phyloP scores from a whole-genome alignment of 306 rosid species.

The Vigna hirtella region DNA sequence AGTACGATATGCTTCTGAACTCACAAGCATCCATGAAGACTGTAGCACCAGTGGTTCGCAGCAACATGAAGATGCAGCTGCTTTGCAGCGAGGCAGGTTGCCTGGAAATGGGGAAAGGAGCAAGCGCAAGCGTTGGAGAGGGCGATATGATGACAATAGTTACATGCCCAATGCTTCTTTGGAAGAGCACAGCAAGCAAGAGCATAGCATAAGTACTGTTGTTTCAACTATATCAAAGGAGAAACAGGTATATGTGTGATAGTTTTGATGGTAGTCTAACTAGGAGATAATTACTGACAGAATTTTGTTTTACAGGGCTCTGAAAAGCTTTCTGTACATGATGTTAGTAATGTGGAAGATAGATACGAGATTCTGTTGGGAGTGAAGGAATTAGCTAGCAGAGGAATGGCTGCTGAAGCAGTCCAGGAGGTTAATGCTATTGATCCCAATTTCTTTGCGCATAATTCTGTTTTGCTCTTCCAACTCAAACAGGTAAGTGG shows the following conservation, averaged over 20 bases:
- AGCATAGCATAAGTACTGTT: constrained; percentile 53
- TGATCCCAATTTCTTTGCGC: constrained; percentile 79
- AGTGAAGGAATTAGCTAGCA: constrained; percentile 88
- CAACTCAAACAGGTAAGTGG: constrained; percentile 89
- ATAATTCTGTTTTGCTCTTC: constrained; percentile 81
- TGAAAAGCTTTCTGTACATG: constrained; percentile 57
- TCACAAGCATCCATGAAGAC: constrained; percentile 69
- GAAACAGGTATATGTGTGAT: constrained; percentile 66
- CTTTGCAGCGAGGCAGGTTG: constrained; percentile 64
- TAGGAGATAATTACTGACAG: constrained; percentile 39
- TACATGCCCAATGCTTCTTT: constrained; percentile 53
- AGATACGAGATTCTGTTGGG: constrained; percentile 85
- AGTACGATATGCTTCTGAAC: constrained; percentile 71
- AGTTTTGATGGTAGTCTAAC: constrained; percentile 30
- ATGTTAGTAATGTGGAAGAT: constrained; percentile 60
- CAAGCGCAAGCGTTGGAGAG: constrained; percentile 97
- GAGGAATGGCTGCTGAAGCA: constrained; percentile 94
- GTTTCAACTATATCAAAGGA: constrained; percentile 60
- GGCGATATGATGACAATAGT: constrained; percentile 74
- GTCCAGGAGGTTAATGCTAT: constrained; percentile 78
- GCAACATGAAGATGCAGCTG: constrained; percentile 64
- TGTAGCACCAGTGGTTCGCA: constrained; percentile 95
- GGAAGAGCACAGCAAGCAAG: constrained; percentile 64
- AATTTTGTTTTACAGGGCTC: constrained; percentile 62
- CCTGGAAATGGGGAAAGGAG: constrained; percentile 76